These are phyloP conservation scores for Penicillium desertorum DNA, from an alignment of 495 filamentous ascomycete species.

Conservation along the genomic window DNA sequence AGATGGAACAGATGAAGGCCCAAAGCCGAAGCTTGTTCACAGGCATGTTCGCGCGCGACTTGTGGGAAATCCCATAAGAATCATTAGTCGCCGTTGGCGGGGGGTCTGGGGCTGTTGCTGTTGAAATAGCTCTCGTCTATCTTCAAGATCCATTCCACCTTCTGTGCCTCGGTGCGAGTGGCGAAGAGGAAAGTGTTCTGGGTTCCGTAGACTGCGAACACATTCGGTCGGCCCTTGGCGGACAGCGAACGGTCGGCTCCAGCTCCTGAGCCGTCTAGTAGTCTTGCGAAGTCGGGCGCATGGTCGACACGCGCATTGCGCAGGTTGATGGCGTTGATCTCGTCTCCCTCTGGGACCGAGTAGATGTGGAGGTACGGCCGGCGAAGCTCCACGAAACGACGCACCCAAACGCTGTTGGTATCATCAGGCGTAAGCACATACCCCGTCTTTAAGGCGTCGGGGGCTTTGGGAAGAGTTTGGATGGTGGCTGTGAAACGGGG, in stretches of 20 bases:
- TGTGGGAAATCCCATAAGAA: not conserved
- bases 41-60: not conserved
- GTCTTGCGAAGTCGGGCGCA: slow-evolving; percentile 77
- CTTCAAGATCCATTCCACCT: slow-evolving; percentile 90
- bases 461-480: slow-evolving; percentile 68
- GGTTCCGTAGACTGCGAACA: slow-evolving; percentile 91
- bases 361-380: slow-evolving; percentile 91
- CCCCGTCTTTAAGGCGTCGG: slow-evolving; percentile 74
- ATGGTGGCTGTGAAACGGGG: slow-evolving; percentile 68
- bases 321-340: slow-evolving; percentile 83
- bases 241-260: slow-evolving; percentile 34
- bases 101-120: slow-evolving; percentile 33
- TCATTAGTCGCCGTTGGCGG: slow-evolving; percentile 26
- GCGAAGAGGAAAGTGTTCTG: slow-evolving; percentile 95
- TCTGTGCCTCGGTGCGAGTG: slow-evolving; percentile 79
- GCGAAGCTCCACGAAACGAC: slow-evolving; percentile 89
- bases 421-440: slow-evolving; percentile 78
- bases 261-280: slow-evolving; percentile 57
- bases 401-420: slow-evolving; percentile 73
- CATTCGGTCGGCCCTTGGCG: slow-evolving; percentile 59
- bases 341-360: slow-evolving; percentile 78
- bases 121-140: slow-evolving; percentile 64
- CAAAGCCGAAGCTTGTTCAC: slow-evolving; percentile 3
- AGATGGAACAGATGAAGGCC: slow-evolving; percentile 21
- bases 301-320: slow-evolving; percentile 82